phyloP scores from a whole-genome alignment of 2,329 filamentous ascomycete genomes.

The Colletotrichum paranaense region DNA sequence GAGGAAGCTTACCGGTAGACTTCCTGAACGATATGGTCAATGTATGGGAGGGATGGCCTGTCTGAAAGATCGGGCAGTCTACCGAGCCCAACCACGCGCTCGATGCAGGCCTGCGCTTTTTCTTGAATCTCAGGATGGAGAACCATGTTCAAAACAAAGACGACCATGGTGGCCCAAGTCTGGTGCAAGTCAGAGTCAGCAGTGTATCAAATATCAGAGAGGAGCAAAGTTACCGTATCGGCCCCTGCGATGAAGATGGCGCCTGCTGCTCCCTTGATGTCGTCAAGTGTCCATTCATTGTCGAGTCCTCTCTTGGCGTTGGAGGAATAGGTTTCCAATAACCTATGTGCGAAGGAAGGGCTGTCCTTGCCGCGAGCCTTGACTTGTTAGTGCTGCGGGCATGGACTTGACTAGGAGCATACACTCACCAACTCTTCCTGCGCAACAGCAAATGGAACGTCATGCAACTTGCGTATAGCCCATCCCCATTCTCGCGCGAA shows the following conservation, averaged over 20 bases:
- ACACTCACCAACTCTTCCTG: conserved; percentile 41
- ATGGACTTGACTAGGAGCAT: conserved; percentile 15
- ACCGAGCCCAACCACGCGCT: conserved; percentile 56
- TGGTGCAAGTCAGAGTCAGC: conserved; percentile 49
- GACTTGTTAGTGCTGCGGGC: conserved; percentile 30
- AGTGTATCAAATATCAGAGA: conserved; percentile 4
- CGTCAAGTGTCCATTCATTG: conserved; percentile 44
- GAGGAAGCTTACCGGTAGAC: conserved; percentile 38
- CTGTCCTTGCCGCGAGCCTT: conserved; percentile 33
- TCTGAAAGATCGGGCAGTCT: conserved; percentile 61
- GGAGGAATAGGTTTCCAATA: conserved; percentile 28
- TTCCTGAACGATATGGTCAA: conserved; percentile 54
- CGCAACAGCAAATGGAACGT: conserved; percentile 45
- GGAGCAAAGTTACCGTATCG: conserved; percentile 50
- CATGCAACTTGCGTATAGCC: conserved; percentile 47
- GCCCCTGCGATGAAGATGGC: conserved; percentile 60
- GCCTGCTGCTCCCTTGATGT: conserved; percentile 60
- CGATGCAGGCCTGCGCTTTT: conserved; percentile 58
- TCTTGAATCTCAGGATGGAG: conserved; percentile 54
- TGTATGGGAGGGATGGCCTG: conserved; percentile 52
- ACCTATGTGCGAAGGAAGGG: conserved; percentile 31
- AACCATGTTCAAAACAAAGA: conserved; percentile 36
- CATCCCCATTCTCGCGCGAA: conserved; percentile 48
- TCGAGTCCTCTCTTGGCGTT: conserved; percentile 21
- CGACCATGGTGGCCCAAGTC: conserved; percentile 35